These are phyloP conservation scores for Skeletonema potamos DNA, from an alignment of 108 stramenopile genomes.

Conservation along the genomic window DNA sequence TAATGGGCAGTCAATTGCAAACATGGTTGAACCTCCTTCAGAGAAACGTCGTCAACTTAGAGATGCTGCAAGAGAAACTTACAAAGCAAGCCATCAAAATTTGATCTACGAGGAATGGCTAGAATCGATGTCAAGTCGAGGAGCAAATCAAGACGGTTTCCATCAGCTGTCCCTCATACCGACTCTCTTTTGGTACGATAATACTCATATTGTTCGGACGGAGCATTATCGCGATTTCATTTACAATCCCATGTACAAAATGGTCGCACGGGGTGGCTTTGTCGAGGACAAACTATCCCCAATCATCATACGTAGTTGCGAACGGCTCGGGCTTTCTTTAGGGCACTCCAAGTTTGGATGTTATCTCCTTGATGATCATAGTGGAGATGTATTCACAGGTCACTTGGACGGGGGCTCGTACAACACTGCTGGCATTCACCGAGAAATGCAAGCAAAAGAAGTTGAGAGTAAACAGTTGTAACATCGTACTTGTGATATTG, in stretches of 20 bases:
- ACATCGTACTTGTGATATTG: not conserved
- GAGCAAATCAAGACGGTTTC: slow-evolving; percentile 24
- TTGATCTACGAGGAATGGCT: slow-evolving; percentile 50
- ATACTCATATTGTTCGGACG: slow-evolving; percentile 77
- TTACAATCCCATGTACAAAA: slow-evolving; percentile 69
- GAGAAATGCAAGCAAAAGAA: not conserved
- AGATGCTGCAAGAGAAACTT: slow-evolving; percentile 45
- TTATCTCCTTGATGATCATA: slow-evolving; percentile 84
- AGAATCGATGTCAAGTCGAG: slow-evolving; percentile 7
- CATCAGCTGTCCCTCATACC: slow-evolving; percentile 76
- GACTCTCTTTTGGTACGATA: slow-evolving; percentile 90
- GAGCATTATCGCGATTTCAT: slow-evolving; percentile 83
- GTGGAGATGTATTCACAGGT: slow-evolving; percentile 79
- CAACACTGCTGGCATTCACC: slow-evolving; percentile 9
- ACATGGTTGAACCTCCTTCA: slow-evolving; percentile 34
- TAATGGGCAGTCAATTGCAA: slow-evolving; percentile 44
- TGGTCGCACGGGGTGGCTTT: slow-evolving; percentile 84
- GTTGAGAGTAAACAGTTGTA: not conserved
- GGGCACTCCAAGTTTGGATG: slow-evolving; percentile 81
- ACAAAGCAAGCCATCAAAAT: slow-evolving; percentile 51
- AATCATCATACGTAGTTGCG: slow-evolving; percentile 59
- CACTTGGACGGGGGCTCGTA: slow-evolving; percentile 85
- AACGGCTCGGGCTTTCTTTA: slow-evolving; percentile 62
- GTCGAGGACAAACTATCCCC: slow-evolving; percentile 86
- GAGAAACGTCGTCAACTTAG: slow-evolving; percentile 48